Conservation (phyloP, 305 asterid genomes). For the Fraxinus baroniana region DNA sequence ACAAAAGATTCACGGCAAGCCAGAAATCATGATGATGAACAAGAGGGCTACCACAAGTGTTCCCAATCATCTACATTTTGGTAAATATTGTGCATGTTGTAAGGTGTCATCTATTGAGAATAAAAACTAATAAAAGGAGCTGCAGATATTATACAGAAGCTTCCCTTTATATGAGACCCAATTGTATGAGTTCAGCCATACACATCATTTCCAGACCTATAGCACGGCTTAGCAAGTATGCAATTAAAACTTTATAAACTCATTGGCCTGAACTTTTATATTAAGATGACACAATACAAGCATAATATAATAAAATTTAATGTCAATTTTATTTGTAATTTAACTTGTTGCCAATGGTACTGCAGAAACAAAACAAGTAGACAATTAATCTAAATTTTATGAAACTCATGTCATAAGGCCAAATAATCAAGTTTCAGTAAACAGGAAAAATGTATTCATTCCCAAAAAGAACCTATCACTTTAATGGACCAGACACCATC, state of each 20-base stretch:
- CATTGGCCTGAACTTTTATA: not conserved
- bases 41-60: not conserved
- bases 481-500: not conserved
- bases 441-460: not conserved
- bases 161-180: not conserved
- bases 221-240: not conserved
- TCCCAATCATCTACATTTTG: not conserved
- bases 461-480: not conserved
- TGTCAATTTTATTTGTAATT: not conserved
- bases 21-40: not conserved
- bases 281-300: not conserved
- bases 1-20: not conserved
- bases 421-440: not conserved
- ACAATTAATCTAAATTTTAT: not conserved
- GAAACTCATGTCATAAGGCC: not conserved
- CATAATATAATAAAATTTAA: not conserved
- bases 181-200: not conserved
- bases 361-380: not conserved
- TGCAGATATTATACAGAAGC: not conserved
- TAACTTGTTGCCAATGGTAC: not conserved
- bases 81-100: not conserved
- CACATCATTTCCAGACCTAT: not conserved
- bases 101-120: not conserved
- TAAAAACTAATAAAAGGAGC: not conserved
- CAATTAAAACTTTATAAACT: not conserved